phyloP scores from a whole-genome alignment of 2,329 filamentous ascomycete genomes.

The Endocalyx cinctus region DNA sequence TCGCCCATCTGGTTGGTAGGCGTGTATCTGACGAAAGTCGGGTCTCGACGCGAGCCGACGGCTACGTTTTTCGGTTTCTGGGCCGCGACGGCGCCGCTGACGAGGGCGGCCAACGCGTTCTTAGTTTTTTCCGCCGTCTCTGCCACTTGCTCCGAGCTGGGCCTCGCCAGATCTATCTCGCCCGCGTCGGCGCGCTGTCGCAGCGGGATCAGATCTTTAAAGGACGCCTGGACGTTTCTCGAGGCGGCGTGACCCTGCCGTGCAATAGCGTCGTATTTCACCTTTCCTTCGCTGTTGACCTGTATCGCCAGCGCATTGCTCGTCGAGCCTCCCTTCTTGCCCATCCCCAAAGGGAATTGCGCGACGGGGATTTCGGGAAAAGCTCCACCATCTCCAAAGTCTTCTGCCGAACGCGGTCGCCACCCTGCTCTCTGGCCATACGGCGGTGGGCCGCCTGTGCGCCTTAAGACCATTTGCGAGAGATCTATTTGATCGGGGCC shows the following conservation, averaged over 20 bases:
- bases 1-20: conserved; percentile 96
- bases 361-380: conserved; percentile 92
- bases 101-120: conserved; percentile 74
- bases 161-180: conserved; percentile 81
- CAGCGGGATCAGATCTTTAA: conserved; percentile 93
- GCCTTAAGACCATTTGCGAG: conserved; percentile 76
- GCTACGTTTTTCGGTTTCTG: conserved; percentile 97
- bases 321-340: conserved; percentile 65
- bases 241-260: conserved; percentile 79
- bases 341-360: conserved; percentile 95
- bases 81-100: conserved; percentile 79
- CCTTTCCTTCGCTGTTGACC: conserved; percentile 85
- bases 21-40: conserved; percentile 93
- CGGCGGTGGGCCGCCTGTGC: conserved; percentile 74
- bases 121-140: conserved; percentile 85
- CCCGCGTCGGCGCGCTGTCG: conserved; percentile 90
- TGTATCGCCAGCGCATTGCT: conserved; percentile 91
- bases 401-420: conserved; percentile 82
- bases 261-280: conserved; percentile 95
- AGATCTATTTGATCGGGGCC: conserved; percentile 76
- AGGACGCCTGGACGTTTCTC: conserved; percentile 86
- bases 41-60: conserved; percentile 71
- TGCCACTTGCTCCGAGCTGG: conserved; percentile 77
- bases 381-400: conserved; percentile 93
- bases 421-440: conserved; percentile 87